These are phyloP conservation scores for Tritrichomonas musculus DNA, from an alignment of 208 protist species.

Conservation along the genomic window DNA sequence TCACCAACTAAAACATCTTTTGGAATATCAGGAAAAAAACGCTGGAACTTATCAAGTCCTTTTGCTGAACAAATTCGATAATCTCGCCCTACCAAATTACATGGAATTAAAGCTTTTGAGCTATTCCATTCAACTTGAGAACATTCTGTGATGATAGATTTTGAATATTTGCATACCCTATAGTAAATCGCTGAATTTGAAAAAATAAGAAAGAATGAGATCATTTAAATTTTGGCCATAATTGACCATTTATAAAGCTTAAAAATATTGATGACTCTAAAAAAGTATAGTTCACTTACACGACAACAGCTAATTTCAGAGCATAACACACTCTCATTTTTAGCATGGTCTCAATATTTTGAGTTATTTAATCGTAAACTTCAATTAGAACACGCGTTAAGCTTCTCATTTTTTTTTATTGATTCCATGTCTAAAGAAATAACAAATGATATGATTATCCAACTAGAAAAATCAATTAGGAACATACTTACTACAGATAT, in stretches of 20 bases:
- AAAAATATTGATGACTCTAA: neutral
- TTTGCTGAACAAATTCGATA: neutral
- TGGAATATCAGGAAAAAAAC: neutral
- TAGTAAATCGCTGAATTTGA: neutral
- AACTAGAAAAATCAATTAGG: neutral
- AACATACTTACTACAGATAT: neutral
- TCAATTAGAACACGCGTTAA: too few relatives aligned
- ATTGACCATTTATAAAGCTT: neutral
- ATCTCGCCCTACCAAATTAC: neutral
- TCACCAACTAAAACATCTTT: neutral
- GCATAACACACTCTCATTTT: too few relatives aligned
- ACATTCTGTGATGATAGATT: neutral
- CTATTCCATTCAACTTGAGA: neutral
- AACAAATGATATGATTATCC: neutral
- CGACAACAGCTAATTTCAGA: neutral
- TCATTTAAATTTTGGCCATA: neutral
- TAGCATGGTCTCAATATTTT: too few relatives aligned
- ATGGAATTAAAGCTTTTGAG: neutral
- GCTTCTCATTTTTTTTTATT: too few relatives aligned
- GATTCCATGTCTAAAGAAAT: too few relatives aligned
- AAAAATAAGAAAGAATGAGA: neutral
- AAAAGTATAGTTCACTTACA: neutral
- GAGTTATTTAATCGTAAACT: too few relatives aligned
- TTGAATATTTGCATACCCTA: neutral
- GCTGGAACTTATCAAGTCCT: neutral